Evolutionary conservation across 768 basidiomycete genomes (phyloP).

Genomic region (Jaapia argillacea): DNA sequence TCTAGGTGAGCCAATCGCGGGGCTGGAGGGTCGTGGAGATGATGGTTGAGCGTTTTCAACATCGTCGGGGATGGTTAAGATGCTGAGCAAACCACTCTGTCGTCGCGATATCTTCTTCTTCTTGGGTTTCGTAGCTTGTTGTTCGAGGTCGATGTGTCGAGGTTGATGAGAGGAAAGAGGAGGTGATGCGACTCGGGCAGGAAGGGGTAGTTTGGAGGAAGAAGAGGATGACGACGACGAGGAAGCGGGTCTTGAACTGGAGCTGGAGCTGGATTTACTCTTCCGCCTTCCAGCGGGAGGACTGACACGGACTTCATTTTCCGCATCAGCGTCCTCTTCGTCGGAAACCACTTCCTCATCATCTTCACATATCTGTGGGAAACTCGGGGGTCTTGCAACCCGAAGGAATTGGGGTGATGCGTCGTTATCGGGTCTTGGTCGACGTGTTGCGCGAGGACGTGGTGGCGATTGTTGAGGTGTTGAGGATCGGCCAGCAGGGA

Average conservation of each 20-base stretch:
- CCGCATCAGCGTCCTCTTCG: slow-evolving; percentile 28
- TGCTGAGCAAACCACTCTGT: slow-evolving; percentile 46
- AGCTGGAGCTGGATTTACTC: slow-evolving; percentile 38
- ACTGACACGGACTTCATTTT: slow-evolving; percentile 27
- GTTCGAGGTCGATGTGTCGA: slow-evolving; percentile 21
- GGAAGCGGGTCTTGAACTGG: too few relatives aligned
- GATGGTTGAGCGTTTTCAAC: slow-evolving; percentile 18
- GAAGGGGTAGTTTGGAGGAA: slow-evolving; percentile 35
- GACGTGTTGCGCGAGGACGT: slow-evolving; percentile 38
- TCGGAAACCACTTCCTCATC: slow-evolving; percentile 45
- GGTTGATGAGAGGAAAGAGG: too few relatives aligned
- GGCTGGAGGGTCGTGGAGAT: slow-evolving; percentile 51
- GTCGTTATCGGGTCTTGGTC: slow-evolving; percentile 31
- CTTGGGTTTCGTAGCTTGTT: slow-evolving; percentile 19
- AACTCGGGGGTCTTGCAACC: slow-evolving; percentile 52
- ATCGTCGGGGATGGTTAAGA: slow-evolving; percentile 20
- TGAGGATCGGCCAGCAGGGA: slow-evolving; percentile 25
- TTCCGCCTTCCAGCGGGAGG: slow-evolving; percentile 31
- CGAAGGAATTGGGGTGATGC: slow-evolving; percentile 41
- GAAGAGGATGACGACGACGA: slow-evolving; percentile 21
- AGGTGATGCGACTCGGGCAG: slow-evolving; percentile 31
- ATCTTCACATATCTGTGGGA: slow-evolving; percentile 61
- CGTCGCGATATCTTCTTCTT: slow-evolving; percentile 27
- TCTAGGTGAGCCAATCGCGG: slow-evolving; percentile 55
- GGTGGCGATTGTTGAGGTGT: slow-evolving; percentile 28